phyloP scores from a whole-genome alignment of 345 rosid genomes.

The Conringia planisiliqua region DNA sequence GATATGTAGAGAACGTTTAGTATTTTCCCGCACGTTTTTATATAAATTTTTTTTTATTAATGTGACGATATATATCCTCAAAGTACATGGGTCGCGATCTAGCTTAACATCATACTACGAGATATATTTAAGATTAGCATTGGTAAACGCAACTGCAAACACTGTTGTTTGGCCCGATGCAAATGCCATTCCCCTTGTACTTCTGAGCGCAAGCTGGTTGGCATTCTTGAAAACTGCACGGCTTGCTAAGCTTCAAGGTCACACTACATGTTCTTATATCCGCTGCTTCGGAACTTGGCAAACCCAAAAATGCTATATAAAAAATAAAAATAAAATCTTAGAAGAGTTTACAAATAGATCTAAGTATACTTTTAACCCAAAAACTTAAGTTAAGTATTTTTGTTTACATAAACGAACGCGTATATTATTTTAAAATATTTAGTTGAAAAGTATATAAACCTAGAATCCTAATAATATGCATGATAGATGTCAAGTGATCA shows the following conservation, averaged over 20 bases:
- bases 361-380: too few species aligned
- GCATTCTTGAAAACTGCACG: conserved; percentile 15
- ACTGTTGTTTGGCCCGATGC: not conserved
- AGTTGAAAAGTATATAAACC: not conserved
- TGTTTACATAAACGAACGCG: not conserved
- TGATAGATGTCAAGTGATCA: not conserved
- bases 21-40: too few species aligned
- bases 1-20: too few species aligned
- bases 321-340: not conserved
- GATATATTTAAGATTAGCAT: not conserved
- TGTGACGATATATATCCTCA: not conserved
- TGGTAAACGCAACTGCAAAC: not conserved
- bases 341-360: not conserved
- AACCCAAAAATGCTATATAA: not conserved
- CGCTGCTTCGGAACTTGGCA: conserved; percentile 1
- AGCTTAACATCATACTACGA: not conserved
- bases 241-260: not conserved
- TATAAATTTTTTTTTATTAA: too few species aligned
- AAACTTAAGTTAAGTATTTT: not conserved
- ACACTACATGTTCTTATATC: not conserved
- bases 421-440: not conserved
- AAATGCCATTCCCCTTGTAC: not conserved
- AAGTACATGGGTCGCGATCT: not conserved
- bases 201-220: conserved; percentile 3
- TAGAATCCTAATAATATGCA: not conserved